Conservation (phyloP, 1,284 basidiomycete genomes). For the Takashimella koratensis region DNA sequence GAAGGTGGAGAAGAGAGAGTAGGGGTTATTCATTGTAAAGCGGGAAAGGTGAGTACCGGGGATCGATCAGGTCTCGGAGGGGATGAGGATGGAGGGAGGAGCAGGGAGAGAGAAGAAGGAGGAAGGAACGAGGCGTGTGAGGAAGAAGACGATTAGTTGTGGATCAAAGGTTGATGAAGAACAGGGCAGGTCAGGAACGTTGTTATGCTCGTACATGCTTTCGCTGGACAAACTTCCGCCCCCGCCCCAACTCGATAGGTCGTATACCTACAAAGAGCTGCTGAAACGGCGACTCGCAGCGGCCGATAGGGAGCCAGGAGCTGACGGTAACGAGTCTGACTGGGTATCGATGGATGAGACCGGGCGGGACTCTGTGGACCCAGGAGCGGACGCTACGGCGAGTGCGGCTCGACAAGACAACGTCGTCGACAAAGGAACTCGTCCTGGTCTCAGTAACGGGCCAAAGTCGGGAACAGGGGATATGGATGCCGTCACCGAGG, state of each 20-base stretch:
- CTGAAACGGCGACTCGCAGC: conserved; percentile 38
- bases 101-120: too few species aligned
- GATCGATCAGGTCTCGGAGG: too few species aligned
- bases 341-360: too few species aligned
- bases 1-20: conserved; percentile 64
- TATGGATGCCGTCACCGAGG: not conserved
- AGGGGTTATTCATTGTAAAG: conserved; percentile 85
- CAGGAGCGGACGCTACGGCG: too few species aligned
- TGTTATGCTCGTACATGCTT: conserved; percentile 75
- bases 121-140: not conserved
- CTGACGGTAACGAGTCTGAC: too few species aligned
- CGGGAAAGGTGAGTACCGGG: conserved; percentile 52
- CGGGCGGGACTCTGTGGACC: too few species aligned
- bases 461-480: too few species aligned
- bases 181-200: conserved; percentile 72
- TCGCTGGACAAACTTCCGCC: conserved; percentile 55
- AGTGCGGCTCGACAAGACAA: too few species aligned
- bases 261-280: conserved; percentile 54
- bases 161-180: conserved; percentile 28
- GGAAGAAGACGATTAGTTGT: not conserved
- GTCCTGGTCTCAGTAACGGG: too few species aligned
- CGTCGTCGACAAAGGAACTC: too few species aligned
- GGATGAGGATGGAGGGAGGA: not conserved
- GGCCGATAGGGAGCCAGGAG: too few species aligned
- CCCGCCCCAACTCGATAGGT: conserved; percentile 55